A percentile compares a stretch with the other conserved stretches of the same genome.
Evolutionary conservation across 2,329 filamentous ascomycete species (phyloP).

Genomic region (Sordariomycetes sp.): DNA sequence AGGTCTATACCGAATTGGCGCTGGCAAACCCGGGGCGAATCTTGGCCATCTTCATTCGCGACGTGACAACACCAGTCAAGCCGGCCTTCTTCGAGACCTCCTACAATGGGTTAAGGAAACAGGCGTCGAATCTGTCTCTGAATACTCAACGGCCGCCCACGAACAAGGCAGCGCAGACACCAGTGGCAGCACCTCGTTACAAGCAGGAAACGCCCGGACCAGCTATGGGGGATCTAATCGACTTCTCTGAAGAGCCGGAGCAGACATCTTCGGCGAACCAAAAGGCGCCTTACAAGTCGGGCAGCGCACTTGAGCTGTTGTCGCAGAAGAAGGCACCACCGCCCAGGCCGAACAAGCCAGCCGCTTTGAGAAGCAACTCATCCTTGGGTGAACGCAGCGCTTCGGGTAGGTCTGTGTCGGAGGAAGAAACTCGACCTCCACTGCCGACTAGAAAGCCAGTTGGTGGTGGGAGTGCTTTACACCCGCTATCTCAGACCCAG

Average conservation of each 20-base stretch:
- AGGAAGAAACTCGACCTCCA: constrained; percentile 17
- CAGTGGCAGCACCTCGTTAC: neutral
- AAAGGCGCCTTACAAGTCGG: constrained; percentile 5
- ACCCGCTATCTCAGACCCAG: constrained; percentile 31
- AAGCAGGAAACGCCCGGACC: constrained; percentile 21
- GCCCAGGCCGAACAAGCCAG: constrained; percentile 49
- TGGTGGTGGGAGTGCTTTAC: constrained; percentile 13
- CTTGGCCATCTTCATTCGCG: constrained; percentile 83
- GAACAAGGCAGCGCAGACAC: neutral
- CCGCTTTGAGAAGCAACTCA: constrained; percentile 37
- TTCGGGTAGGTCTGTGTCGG: neutral
- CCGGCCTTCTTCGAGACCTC: constrained; percentile 68
- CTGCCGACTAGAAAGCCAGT: constrained; percentile 24
- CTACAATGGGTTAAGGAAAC: constrained; percentile 20
- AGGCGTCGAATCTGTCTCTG: constrained; percentile 12
- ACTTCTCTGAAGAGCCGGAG: constrained; percentile 46
- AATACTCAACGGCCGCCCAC: neutral
- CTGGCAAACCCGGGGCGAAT: constrained; percentile 75
- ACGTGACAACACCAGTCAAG: constrained; percentile 74
- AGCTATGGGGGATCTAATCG: constrained; percentile 50
- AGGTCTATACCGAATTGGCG: constrained; percentile 94
- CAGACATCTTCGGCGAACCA: constrained; percentile 19
- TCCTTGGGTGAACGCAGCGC: constrained; percentile 16
- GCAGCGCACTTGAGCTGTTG: constrained; percentile 18
- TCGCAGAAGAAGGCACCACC: constrained; percentile 30